These are phyloP conservation scores for Calcarisporium arbuscula DNA, from an alignment of 2,329 filamentous ascomycete genomes.

Conservation along the genomic window DNA sequence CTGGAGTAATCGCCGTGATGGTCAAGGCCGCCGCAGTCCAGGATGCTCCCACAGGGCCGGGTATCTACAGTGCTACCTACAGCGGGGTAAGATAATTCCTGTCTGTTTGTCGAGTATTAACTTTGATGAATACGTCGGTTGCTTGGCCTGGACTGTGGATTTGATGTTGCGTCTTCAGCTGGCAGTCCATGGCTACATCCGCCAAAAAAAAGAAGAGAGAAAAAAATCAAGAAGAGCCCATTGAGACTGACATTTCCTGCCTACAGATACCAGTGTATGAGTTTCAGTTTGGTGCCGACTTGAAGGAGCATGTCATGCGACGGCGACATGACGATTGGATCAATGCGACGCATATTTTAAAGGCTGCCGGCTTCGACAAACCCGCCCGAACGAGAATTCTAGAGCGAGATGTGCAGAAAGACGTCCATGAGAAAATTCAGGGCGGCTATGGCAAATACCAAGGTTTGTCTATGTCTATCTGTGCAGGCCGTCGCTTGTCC, in stretches of 20 bases:
- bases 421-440: conserved; percentile 94
- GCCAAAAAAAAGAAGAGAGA: too few species aligned
- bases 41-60: conserved; percentile 28
- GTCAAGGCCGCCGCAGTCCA: conserved; percentile 33
- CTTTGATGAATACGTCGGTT: too few species aligned
- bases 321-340: conserved; percentile 92
- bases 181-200: too few species aligned
- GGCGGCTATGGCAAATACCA: conserved; percentile 99
- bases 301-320: conserved; percentile 89
- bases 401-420: conserved; percentile 94
- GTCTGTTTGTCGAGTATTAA: conserved; percentile 18
- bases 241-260: too few species aligned
- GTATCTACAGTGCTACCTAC: conserved; percentile 63
- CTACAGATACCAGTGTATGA: conserved; percentile 88
- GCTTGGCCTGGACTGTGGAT: too few species aligned
- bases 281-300: conserved; percentile 73
- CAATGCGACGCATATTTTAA: conserved; percentile 98
- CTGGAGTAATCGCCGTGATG: conserved; percentile 37
- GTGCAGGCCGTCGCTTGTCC: background rate
- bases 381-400: conserved; percentile 90
- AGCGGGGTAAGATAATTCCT: conserved; percentile 57
- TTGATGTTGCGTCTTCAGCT: too few species aligned
- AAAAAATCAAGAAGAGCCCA: too few species aligned
- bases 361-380: conserved; percentile 95
- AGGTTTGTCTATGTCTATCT: conserved; percentile 41